A percentile compares a stretch with the other conserved stretches of the same genome.
Evolutionary conservation across 2,329 filamentous ascomycete species (phyloP).

Genomic region (Epichloe gansuensis): DNA sequence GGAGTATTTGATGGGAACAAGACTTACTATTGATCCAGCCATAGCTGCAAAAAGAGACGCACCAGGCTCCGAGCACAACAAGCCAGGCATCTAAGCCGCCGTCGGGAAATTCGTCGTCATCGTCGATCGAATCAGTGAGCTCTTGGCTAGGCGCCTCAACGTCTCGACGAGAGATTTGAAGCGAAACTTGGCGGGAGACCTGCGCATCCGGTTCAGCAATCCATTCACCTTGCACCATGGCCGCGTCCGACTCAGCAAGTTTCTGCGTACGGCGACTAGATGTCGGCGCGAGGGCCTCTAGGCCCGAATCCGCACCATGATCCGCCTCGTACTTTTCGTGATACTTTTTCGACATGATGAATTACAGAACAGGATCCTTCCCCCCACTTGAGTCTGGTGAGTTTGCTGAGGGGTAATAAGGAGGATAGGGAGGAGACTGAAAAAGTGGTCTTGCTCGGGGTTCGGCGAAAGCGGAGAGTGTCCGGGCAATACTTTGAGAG

Average conservation of each 20-base stretch:
- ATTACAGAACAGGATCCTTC: neutral
- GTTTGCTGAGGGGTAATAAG: neutral
- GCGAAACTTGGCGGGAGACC: constrained; percentile 4
- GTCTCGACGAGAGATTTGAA: constrained; percentile 1
- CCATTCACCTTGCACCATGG: constrained; percentile 5
- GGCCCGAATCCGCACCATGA: neutral
- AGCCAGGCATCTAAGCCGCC: constrained; percentile 21
- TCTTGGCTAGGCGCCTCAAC: neutral
- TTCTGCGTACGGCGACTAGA: constrained; percentile 3
- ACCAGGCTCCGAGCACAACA: constrained; percentile 22
- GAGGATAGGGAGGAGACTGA: neutral
- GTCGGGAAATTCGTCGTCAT: constrained; percentile 10
- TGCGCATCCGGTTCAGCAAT: constrained; percentile 2
- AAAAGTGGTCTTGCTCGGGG: neutral
- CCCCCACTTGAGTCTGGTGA: neutral
- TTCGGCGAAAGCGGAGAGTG: neutral
- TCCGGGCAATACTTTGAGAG: neutral
- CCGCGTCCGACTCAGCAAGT: constrained; percentile 5
- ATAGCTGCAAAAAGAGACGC: constrained; percentile 22
- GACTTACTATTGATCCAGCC: constrained; percentile 15
- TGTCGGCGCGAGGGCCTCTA: constrained; percentile 1
- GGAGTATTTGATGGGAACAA: neutral
- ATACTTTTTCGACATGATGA: neutral
- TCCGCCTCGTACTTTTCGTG: neutral
- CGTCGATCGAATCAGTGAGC: neutral